Base-by-base conservation (phyloP, 2,329 filamentous ascomycete species). In the Trichoderma koningii region DNA sequence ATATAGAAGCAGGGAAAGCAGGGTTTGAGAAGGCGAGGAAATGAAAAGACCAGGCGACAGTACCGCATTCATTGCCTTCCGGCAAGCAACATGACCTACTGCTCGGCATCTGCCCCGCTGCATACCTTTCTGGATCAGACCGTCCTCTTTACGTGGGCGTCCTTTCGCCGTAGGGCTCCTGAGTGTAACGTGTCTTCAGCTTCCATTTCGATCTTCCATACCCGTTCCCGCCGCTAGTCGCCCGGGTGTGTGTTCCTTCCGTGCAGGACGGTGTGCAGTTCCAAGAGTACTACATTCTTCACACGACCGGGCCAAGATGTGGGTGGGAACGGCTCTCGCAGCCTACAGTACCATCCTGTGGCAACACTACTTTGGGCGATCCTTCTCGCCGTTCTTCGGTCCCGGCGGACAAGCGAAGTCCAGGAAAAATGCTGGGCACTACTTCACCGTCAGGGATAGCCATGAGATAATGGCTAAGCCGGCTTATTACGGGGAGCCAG, bases 121-220 rank as follows among this genome's bases (percentile, higher is more conserved):
- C 38, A 21, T 9, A 63, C 30, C 34, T 38, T 14, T 38, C 12
- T 23, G 50, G 48, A 38, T 30, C 38, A 62, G 23, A 30, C 48
- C 50, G 21, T 30, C 9, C 34, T 55, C 17, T 38, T 3, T 42
- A 19, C 50, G n/a, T 30, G 14, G 17, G 21, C 45, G 51, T 26
- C 42, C 15, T 45, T n/a, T 62, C 48, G 19, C 50, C 19, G 60
- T 30, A 63, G 26, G 34, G 28, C 60, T 21, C 38, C 34, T 21
- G 15, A 23, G 60, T 63, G 60, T 47, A 63, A 63, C 48, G 60
- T 63, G 50, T 34, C 60, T 55, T 63, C 26, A 41, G 41, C 47
- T 15, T 42, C 15, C 26, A 21, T 30, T 30, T 52, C 38, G 5
- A 38, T 59, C 28, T 47, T 45, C 48, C 17, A 19, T 23, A 26